A percentile compares a stretch with the other conserved stretches of the same genome.
phyloP scores from a whole-genome alignment of 1,284 basidiomycete genomes.

The Heliocybe sulcata region DNA sequence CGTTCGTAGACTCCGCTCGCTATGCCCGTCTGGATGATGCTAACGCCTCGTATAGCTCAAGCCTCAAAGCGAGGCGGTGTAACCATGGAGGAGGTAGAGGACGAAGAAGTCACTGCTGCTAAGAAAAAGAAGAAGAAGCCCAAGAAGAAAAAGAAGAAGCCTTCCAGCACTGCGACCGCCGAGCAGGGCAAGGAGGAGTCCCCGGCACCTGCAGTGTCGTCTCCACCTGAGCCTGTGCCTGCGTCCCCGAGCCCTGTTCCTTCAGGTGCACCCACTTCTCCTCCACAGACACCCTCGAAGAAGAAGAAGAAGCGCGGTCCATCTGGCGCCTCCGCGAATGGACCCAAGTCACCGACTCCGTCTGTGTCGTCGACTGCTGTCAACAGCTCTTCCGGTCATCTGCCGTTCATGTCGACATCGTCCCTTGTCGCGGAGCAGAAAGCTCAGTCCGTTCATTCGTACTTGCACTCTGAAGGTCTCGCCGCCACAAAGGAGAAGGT shows the following conservation, averaged over 20 bases:
- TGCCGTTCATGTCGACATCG: conserved; percentile 29
- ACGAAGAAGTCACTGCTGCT: conserved; percentile 42
- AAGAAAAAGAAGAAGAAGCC: conserved; percentile 68
- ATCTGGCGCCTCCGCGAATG: background rate
- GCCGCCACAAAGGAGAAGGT: conserved; percentile 49
- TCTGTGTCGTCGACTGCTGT: conserved; percentile 14
- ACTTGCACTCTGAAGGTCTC: conserved; percentile 46
- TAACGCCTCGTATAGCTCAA: conserved; percentile 1
- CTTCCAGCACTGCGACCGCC: conserved; percentile 19
- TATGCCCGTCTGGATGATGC: background rate
- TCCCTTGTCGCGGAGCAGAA: conserved; percentile 40
- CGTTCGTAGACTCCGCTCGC: background rate
- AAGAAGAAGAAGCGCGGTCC: conserved; percentile 4
- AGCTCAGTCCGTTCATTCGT: conserved; percentile 65
- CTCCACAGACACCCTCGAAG: background rate
- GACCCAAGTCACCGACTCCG: conserved; percentile 10
- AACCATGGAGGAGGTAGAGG: conserved; percentile 63
- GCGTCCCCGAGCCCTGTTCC: conserved; percentile 1
- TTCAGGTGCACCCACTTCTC: background rate
- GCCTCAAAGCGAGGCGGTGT: conserved; percentile 31
- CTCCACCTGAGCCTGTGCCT: conserved; percentile 8
- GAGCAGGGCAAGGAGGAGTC: conserved; percentile 5
- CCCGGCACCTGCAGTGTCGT: conserved; percentile 9
- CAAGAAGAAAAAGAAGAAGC: conserved; percentile 61
- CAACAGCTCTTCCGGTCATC: conserved; percentile 18